phyloP scores from a whole-genome alignment of 176 grass and related monocot species.

The Pontederia paniculata region DNA sequence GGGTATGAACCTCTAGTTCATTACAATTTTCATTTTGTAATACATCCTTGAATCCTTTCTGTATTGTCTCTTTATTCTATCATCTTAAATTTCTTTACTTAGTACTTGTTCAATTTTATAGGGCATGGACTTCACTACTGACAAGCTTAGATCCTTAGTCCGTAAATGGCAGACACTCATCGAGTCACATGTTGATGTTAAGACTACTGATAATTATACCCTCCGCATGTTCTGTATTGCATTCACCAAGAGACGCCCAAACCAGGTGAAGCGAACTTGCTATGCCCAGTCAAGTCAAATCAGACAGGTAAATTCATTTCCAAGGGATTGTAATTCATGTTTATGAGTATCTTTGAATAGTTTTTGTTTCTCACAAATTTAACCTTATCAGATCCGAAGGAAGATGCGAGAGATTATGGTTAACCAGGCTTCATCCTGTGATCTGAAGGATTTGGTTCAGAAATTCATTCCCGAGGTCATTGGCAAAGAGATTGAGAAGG shows the following conservation, averaged over 20 bases:
- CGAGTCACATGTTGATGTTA: slow-evolving; percentile 13
- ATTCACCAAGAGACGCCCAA: slow-evolving; percentile 25
- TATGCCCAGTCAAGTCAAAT: slow-evolving; percentile 6
- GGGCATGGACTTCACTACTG: slow-evolving; percentile 6
- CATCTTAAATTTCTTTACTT: too few species aligned
- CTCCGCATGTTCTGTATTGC: slow-evolving; percentile 75
- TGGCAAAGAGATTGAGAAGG: slow-evolving; percentile 79
- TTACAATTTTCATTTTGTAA: too few species aligned
- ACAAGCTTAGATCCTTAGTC: slow-evolving; percentile 1
- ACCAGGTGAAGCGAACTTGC: slow-evolving; percentile 7
- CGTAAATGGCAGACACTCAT: slow-evolving; percentile 1
- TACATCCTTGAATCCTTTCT: not conserved
- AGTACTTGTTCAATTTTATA: not conserved
- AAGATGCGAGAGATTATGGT: slow-evolving; percentile 98
- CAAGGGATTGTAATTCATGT: not conserved
- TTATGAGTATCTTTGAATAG: not conserved
- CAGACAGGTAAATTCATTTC: slow-evolving; percentile 24
- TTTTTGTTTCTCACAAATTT: not conserved
- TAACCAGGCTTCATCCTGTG: slow-evolving; percentile 62
- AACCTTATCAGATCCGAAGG: slow-evolving; percentile 35
- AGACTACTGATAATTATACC: slow-evolving; percentile 79
- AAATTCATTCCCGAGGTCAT: slow-evolving; percentile 93
- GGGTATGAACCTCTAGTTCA: slow-evolving; percentile 14
- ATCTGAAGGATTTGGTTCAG: slow-evolving; percentile 75
- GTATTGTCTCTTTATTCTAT: too few species aligned